These are phyloP conservation scores for Cenococcum geophilum DNA, from an alignment of 495 filamentous ascomycete genomes.

Conservation along the genomic window DNA sequence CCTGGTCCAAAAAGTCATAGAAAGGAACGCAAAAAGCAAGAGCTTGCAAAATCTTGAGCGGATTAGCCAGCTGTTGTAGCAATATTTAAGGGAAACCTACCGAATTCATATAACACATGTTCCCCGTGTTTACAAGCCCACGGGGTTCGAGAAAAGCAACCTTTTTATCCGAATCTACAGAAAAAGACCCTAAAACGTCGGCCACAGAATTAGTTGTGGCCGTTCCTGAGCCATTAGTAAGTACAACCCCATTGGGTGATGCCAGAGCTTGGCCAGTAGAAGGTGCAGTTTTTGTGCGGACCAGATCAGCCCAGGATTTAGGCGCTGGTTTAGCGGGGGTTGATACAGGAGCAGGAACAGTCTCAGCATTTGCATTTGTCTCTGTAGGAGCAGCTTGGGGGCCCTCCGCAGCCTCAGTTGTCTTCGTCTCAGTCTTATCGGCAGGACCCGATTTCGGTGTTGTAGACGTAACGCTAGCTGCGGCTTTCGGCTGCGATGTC, in stretches of 20 bases:
- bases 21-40: slow-evolving; percentile 89
- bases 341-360: slow-evolving; percentile 40
- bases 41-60: slow-evolving; percentile 75
- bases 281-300: slow-evolving; percentile 47
- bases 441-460: slow-evolving; percentile 41
- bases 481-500: slow-evolving; percentile 37
- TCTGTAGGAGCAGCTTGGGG: slow-evolving; percentile 32
- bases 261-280: slow-evolving; percentile 27
- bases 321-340: slow-evolving; percentile 44
- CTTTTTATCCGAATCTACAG: slow-evolving; percentile 55
- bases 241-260: slow-evolving; percentile 43
- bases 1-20: slow-evolving; percentile 84
- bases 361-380: slow-evolving; percentile 31
- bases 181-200: slow-evolving; percentile 64
- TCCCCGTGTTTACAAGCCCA: slow-evolving; percentile 91
- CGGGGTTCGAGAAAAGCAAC: slow-evolving; percentile 86
- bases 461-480: slow-evolving; percentile 41
- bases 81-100: slow-evolving; percentile 48
- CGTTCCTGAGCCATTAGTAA: slow-evolving; percentile 45
- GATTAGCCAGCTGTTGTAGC: slow-evolving; percentile 16
- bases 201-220: slow-evolving; percentile 49
- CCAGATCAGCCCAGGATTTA: slow-evolving; percentile 74
- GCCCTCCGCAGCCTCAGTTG: slow-evolving; percentile 21
- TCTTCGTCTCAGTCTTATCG: slow-evolving; percentile 39
- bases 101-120: slow-evolving; percentile 99